A percentile compares a stretch with the other conserved stretches of the same genome.
Evolutionary conservation across 495 filamentous ascomycete genomes (phyloP).

Genomic region (Halenospora varia): DNA sequence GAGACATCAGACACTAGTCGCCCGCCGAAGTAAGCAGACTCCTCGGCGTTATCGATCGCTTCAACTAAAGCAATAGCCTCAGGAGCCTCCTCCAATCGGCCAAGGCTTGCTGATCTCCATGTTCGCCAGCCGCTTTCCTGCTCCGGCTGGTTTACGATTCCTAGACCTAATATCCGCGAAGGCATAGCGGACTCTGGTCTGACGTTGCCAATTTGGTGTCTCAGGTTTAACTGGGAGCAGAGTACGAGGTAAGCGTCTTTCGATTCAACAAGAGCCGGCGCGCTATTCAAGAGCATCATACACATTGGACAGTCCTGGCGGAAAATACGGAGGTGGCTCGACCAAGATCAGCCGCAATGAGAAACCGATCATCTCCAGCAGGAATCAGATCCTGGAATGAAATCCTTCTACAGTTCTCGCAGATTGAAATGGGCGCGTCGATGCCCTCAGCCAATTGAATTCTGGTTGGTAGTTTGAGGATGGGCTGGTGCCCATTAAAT

Average conservation of each 20-base stretch:
- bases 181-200: too few relatives aligned
- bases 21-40: too few relatives aligned
- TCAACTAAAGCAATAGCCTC: not conserved
- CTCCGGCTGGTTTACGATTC: too few relatives aligned
- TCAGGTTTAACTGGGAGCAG: not conserved
- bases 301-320: not conserved
- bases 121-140: too few relatives aligned
- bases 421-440: too few relatives aligned
- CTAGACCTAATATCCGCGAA: too few relatives aligned
- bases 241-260: not conserved
- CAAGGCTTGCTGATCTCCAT: not conserved
- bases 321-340: not conserved
- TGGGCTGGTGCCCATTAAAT: too few relatives aligned
- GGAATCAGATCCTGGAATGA: too few relatives aligned
- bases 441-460: too few relatives aligned
- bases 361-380: not conserved
- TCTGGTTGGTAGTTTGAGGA: too few relatives aligned
- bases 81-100: not conserved
- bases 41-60: not conserved
- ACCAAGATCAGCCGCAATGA: not conserved
- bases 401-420: too few relatives aligned
- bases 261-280: not conserved
- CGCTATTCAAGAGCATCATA: not conserved
- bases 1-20: not conserved
- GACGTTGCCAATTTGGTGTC: not conserved